These are phyloP conservation scores for Erodium moschatum DNA, from an alignment of 441 rosid genomes.

Conservation along the genomic window DNA sequence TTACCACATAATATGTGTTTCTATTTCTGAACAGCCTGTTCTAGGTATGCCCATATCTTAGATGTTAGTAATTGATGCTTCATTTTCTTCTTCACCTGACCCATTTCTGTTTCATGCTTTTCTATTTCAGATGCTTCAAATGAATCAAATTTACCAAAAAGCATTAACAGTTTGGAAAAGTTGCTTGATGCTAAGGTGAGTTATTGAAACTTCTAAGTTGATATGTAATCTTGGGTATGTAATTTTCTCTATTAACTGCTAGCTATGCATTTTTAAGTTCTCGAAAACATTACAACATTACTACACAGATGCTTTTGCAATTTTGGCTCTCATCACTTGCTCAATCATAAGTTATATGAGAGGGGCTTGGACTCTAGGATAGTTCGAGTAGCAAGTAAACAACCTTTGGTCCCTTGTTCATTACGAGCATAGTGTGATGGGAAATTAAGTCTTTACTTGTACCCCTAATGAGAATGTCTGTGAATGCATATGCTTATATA, in stretches of 20 bases:
- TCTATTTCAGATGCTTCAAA: conserved; percentile 69
- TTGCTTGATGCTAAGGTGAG: conserved; percentile 90
- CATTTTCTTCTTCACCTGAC: conserved; percentile 1
- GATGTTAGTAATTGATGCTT: conserved; percentile 15
- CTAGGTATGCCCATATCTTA: background rate
- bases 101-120: conserved; percentile 15
- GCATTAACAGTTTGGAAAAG: conserved; percentile 84
- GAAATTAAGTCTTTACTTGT: background rate
- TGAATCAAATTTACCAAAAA: conserved; percentile 52
- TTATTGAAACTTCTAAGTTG: conserved; percentile 20
- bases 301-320: background rate
- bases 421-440: background rate
- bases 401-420: background rate
- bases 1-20: too few species aligned
- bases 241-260: background rate
- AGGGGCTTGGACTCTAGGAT: background rate
- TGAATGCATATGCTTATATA: background rate
- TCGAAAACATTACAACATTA: background rate
- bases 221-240: conserved; percentile 20
- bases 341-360: background rate
- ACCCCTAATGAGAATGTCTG: background rate
- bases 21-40: conserved; percentile 3
- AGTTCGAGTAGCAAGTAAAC: background rate
- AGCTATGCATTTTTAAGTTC: conserved; percentile 8
- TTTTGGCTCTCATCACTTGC: background rate